phyloP scores from a whole-genome alignment of 768 basidiomycete species.

The Boletus sp. region DNA sequence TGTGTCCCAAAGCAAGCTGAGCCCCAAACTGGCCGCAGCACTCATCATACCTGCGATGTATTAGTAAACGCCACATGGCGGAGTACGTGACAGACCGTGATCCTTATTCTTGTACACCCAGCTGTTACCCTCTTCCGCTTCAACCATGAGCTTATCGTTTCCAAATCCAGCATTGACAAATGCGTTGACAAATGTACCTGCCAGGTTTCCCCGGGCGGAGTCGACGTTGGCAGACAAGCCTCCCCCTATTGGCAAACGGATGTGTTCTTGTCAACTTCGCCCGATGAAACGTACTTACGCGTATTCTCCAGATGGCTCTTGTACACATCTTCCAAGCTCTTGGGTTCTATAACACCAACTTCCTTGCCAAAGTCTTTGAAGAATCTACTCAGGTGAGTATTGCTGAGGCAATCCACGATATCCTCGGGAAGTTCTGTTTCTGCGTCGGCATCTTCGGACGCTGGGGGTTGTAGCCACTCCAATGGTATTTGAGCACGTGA shows the following conservation, averaged over 20 bases:
- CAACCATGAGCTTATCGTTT: slow-evolving; percentile 98
- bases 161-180: slow-evolving; percentile 99
- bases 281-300: slow-evolving; percentile 43
- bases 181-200: slow-evolving; percentile 97
- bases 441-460: slow-evolving; percentile 48
- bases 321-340: slow-evolving; percentile 95
- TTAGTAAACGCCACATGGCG: slow-evolving; percentile 1
- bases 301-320: slow-evolving; percentile 94
- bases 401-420: slow-evolving; percentile 82
- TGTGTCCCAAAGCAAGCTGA: slow-evolving; percentile 94
- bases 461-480: slow-evolving; percentile 77
- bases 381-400: slow-evolving; percentile 75
- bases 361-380: slow-evolving; percentile 95
- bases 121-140: slow-evolving; percentile 92
- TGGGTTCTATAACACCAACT: slow-evolving; percentile 84
- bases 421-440: slow-evolving; percentile 76
- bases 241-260: slow-evolving; percentile 43
- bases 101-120: slow-evolving; percentile 99
- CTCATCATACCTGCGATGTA: slow-evolving; percentile 80
- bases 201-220: slow-evolving; percentile 91
- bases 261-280: not conserved
- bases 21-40: slow-evolving; percentile 90
- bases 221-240: slow-evolving; percentile 77
- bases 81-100: slow-evolving; percentile 58
- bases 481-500: slow-evolving; percentile 89